A percentile compares a stretch with the other conserved stretches of the same genome.
These are phyloP conservation scores for Aechmea fasciata DNA, from an alignment of 176 grass and related monocot species.

Conservation along the genomic window DNA sequence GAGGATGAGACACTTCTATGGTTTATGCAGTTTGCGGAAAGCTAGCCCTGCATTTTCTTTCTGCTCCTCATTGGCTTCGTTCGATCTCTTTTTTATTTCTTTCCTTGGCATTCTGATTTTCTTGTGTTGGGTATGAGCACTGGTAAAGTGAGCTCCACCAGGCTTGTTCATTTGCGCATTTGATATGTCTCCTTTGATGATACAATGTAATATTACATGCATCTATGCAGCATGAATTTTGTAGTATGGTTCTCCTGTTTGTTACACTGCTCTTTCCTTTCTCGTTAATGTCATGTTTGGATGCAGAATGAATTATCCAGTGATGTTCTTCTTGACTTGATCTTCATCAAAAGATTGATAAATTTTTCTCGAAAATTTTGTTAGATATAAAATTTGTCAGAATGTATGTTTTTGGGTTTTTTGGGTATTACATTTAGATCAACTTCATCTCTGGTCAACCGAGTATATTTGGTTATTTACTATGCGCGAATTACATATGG, in stretches of 20 bases:
- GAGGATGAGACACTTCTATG: background rate
- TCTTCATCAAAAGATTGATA: no score
- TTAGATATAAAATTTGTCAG: no score
- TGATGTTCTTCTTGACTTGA: no score
- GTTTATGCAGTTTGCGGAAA: constrained; percentile 5
- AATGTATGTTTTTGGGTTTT: no score
- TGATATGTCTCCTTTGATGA: constrained; percentile 26
- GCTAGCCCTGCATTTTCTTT: constrained; percentile 46
- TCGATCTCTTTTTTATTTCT: constrained; percentile 8
- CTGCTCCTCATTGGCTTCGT: constrained; percentile 23
- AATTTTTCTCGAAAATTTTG: no score
- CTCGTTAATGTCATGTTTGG: background rate
- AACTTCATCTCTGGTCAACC: no score
- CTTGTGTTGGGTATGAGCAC: constrained; percentile 28
- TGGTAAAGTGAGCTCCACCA: constrained; percentile 17
- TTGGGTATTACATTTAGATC: no score
- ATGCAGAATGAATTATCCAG: no score
- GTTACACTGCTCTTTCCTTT: background rate
- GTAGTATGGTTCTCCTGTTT: constrained; percentile 12
- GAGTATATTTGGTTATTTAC: no score
- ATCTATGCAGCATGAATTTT: constrained; percentile 39
- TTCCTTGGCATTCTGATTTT: constrained; percentile 27
- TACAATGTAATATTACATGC: constrained; percentile 25
- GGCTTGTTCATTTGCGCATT: constrained; percentile 21
- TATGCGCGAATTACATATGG: no score